phyloP scores from a whole-genome alignment of 441 rosid species.

The Macaranga tanarius region DNA sequence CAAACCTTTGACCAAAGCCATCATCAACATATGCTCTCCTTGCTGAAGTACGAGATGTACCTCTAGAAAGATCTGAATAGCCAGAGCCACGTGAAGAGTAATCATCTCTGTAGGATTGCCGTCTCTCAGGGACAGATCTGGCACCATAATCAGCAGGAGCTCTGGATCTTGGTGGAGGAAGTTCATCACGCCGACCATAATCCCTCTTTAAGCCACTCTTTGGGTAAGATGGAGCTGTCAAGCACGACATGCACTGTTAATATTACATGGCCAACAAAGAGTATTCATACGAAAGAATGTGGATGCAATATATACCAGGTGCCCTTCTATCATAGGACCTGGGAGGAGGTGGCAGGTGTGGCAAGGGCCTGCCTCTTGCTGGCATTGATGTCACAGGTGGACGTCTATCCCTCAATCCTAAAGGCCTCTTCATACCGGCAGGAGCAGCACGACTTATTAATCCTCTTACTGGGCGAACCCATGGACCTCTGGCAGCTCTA shows the following conservation, averaged over 20 bases:
- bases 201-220: conserved; percentile 83
- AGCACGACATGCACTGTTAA: conserved; percentile 5
- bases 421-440: conserved; percentile 55
- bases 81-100: conserved; percentile 68
- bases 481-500: conserved; percentile 62
- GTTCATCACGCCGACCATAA: conserved; percentile 68
- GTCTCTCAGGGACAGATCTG: conserved; percentile 73
- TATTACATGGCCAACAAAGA: conserved; percentile 10
- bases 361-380: conserved; percentile 59
- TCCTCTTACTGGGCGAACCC: conserved; percentile 64
- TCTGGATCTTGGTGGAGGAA: conserved; percentile 81
- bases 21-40: conserved; percentile 86
- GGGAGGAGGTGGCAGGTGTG: conserved; percentile 51
- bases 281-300: conserved; percentile 1
- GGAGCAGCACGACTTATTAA: conserved; percentile 51
- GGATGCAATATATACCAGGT: conserved; percentile 53
- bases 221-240: conserved; percentile 63
- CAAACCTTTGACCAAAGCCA: conserved; percentile 72
- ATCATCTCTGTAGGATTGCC: conserved; percentile 72
- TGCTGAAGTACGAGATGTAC: conserved; percentile 53
- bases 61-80: conserved; percentile 72
- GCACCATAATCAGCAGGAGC: conserved; percentile 70
- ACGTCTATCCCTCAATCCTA: conserved; percentile 64
- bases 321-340: conserved; percentile 87
- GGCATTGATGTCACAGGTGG: conserved; percentile 71